Evolutionary conservation across 164 flowering plant genomes (phyloP).

Genomic region (Brasenia schreberi): DNA sequence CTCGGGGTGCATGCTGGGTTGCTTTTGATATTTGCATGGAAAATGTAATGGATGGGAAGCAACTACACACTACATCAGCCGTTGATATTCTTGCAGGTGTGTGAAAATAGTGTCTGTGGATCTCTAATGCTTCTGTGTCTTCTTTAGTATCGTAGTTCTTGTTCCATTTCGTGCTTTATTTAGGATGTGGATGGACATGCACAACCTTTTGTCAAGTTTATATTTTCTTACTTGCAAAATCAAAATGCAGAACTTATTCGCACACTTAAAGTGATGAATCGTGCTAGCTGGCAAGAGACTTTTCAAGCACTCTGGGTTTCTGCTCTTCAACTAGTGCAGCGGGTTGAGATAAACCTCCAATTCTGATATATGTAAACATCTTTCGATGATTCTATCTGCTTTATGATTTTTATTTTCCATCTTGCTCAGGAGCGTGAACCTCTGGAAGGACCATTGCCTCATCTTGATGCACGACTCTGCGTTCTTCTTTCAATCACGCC

Average conservation of each 20-base stretch:
- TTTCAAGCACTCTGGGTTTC: conserved; percentile 81
- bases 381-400: background rate
- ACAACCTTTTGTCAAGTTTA: background rate
- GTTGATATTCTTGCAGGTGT: conserved; percentile 43
- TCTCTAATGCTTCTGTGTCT: background rate
- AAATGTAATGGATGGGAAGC: conserved; percentile 53
- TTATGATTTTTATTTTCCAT: conserved; percentile 5
- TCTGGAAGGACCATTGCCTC: conserved; percentile 85
- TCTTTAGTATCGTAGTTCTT: background rate
- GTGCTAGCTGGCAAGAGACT: conserved; percentile 82
- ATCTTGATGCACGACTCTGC: conserved; percentile 79
- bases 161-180: background rate
- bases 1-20: conserved; percentile 48
- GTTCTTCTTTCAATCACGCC: conserved; percentile 64
- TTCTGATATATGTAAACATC: background rate
- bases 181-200: background rate
- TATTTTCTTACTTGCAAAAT: background rate
- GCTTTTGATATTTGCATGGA: conserved; percentile 60
- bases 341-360: conserved; percentile 37
- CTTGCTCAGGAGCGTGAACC: conserved; percentile 70
- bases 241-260: conserved; percentile 34
- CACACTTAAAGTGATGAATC: conserved; percentile 58
- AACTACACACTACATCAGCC: conserved; percentile 40
- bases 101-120: background rate
- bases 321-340: conserved; percentile 81